Evolutionary conservation across 257 asterid genomes (phyloP), one percentile per base, ranked within the genome.

Genomic region (Vinca minor): DNA sequence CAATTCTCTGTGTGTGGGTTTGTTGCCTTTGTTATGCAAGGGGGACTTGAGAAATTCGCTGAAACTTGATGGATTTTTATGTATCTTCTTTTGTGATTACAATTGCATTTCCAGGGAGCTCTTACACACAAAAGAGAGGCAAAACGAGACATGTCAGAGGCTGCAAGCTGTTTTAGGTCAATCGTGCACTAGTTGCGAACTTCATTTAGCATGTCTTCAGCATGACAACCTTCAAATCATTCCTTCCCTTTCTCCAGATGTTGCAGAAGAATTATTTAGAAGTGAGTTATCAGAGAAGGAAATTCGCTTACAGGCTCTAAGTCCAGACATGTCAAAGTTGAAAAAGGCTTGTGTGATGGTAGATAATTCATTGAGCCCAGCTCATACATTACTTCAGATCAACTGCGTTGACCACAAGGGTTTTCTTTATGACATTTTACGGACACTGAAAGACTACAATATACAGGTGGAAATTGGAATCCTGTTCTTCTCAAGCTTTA

Each of bases 331-430:
- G 70, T 78, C 62, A 12, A 79, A 83, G 73, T 73, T 91, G 81
- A 83, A 81, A 70, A 79, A 42, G 72, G 84, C 91, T 62, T 73
- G 55, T 72, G 89, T 91, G 44, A 73, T 65, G 26, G 62, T 79
- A 29, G 96, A 91, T 77, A 91, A 88, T 77, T 81, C 87, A 60
- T 71, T 86, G 83, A 86, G 91, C 69, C 91, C 94, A n/a, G 86
- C 81, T 54, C 95, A 91, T 78, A 87, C 96, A 25, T 76, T 91
- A 71, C 85, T 88, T 71, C 98, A 87, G 91, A 88, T 91, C 60
- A 76, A 41, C 65, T 85, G 88, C 48, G 73, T 86, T 59, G 89
- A 91, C 84, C 86, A 88, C 81, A 88, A 86, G 77, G 96, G 98
- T 60, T 79, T 86, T 62, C 85, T 86, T 36, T 88, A 91, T 74